Percentiles rank a stretch among this genome's conserved stretches.
These are phyloP conservation scores for Rhododendron kiyosumense DNA, from an alignment of 148 eudicot species.

Conservation along the genomic window DNA sequence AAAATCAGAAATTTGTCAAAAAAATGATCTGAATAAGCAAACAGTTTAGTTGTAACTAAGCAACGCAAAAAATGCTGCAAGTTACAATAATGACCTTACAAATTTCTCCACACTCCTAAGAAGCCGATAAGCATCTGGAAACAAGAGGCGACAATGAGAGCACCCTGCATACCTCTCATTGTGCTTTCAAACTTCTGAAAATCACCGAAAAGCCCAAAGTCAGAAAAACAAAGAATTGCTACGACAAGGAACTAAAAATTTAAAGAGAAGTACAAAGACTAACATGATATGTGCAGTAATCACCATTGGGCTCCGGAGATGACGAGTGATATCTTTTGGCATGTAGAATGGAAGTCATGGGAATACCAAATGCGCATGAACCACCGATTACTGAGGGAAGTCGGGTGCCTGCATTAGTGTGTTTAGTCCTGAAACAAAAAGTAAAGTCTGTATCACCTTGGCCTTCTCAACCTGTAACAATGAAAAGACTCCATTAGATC, in stretches of 20 bases:
- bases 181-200: slow-evolving; percentile 61
- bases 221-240: background rate
- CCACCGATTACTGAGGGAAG: slow-evolving; percentile 62
- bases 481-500: background rate
- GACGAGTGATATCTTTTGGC: slow-evolving; percentile 28
- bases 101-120: slow-evolving; percentile 65
- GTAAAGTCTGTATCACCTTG: slow-evolving; percentile 62
- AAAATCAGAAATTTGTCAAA: background rate
- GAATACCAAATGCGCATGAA: slow-evolving; percentile 54
- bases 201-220: background rate
- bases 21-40: background rate
- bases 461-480: slow-evolving; percentile 52
- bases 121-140: slow-evolving; percentile 54
- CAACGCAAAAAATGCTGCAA: background rate
- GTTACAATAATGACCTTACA: slow-evolving; percentile 29
- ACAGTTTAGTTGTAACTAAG: background rate
- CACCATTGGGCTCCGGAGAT: slow-evolving; percentile 18
- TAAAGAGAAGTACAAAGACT: background rate
- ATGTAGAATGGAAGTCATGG: slow-evolving; percentile 45
- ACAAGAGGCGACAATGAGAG: slow-evolving; percentile 52
- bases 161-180: slow-evolving; percentile 67
- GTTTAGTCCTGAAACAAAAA: slow-evolving; percentile 58
- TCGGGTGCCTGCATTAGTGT: slow-evolving; percentile 77
- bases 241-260: background rate
- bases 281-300: background rate